Evolutionary conservation across 495 filamentous ascomycete genomes (phyloP).

Genomic region (Cryomyces antarcticus): DNA sequence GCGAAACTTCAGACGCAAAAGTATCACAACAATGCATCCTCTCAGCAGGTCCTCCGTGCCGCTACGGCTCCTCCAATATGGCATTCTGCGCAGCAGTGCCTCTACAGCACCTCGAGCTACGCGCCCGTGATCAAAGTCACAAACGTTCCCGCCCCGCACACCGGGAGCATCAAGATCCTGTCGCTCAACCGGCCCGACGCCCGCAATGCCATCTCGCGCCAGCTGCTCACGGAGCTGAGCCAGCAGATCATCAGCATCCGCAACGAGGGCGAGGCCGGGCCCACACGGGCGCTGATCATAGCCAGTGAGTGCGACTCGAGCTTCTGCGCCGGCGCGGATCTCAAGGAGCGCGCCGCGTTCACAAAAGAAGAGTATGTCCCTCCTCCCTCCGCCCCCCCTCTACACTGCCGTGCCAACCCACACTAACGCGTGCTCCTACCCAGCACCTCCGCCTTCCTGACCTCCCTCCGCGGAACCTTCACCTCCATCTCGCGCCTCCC

Average conservation of each 20-base stretch:
- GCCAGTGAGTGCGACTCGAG: slow-evolving; percentile 55
- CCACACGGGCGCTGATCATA: slow-evolving; percentile 59
- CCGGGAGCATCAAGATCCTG: slow-evolving; percentile 70
- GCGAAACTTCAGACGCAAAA: too few species aligned
- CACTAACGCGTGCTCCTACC: neutral
- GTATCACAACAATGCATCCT: too few species aligned
- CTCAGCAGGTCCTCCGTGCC: too few species aligned
- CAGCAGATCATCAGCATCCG: slow-evolving; percentile 49
- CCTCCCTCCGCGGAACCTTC: slow-evolving; percentile 51
- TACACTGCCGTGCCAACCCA: neutral
- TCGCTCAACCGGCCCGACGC: slow-evolving; percentile 67
- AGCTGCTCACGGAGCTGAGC: slow-evolving; percentile 47
- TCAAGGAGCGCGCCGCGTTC: slow-evolving; percentile 71
- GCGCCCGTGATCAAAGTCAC: slow-evolving; percentile 42
- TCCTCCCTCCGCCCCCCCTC: neutral
- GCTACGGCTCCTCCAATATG: too few species aligned
- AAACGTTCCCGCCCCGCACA: slow-evolving; percentile 56
- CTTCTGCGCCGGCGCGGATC: slow-evolving; percentile 87
- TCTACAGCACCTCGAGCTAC: neutral
- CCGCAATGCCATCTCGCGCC: slow-evolving; percentile 74
- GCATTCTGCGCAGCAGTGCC: neutral
- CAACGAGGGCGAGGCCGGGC: slow-evolving; percentile 39
- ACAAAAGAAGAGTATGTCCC: slow-evolving; percentile 39
- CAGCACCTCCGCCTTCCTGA: slow-evolving; percentile 59
- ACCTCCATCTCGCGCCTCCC: slow-evolving; percentile 44